Evolutionary conservation across 2,329 filamentous ascomycete genomes (phyloP).

Genomic region (Periconia sp.): DNA sequence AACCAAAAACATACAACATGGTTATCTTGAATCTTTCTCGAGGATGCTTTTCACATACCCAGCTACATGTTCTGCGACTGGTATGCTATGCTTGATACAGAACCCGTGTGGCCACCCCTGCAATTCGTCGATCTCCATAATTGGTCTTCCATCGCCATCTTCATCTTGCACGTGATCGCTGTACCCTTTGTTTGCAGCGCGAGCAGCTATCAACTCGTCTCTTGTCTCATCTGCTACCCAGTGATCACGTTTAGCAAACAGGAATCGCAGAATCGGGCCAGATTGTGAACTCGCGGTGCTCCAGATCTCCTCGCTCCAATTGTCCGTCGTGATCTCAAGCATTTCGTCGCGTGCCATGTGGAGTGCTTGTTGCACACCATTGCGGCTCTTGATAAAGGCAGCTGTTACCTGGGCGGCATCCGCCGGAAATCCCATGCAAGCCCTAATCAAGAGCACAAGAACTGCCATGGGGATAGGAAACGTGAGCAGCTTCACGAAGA

Average conservation of each 20-base stretch:
- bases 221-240: slow-evolving; percentile 63
- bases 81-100: slow-evolving; percentile 52
- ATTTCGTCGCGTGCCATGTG: slow-evolving; percentile 63
- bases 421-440: slow-evolving; percentile 46
- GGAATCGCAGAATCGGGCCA: slow-evolving; percentile 55
- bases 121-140: slow-evolving; percentile 58
- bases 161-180: slow-evolving; percentile 2
- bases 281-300: slow-evolving; percentile 46
- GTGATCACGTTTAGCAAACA: slow-evolving; percentile 62
- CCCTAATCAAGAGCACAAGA: slow-evolving; percentile 46
- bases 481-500: slow-evolving; percentile 48
- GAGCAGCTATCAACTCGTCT: slow-evolving; percentile 52
- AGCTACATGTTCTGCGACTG: slow-evolving; percentile 55
- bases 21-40: slow-evolving; percentile 15
- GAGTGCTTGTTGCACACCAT: slow-evolving; percentile 58
- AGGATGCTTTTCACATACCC: slow-evolving; percentile 51
- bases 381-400: slow-evolving; percentile 51
- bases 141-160: slow-evolving; percentile 47
- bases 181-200: slow-evolving; percentile 37
- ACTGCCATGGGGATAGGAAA: slow-evolving; percentile 44
- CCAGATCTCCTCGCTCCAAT: slow-evolving; percentile 63
- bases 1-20: background rate
- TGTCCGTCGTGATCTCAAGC: slow-evolving; percentile 56
- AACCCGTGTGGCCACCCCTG: slow-evolving; percentile 62
- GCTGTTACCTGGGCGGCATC: slow-evolving; percentile 53